Base-by-base conservation (phyloP, 768 basidiomycete genomes). In the Amanita subjunquillea region DNA sequence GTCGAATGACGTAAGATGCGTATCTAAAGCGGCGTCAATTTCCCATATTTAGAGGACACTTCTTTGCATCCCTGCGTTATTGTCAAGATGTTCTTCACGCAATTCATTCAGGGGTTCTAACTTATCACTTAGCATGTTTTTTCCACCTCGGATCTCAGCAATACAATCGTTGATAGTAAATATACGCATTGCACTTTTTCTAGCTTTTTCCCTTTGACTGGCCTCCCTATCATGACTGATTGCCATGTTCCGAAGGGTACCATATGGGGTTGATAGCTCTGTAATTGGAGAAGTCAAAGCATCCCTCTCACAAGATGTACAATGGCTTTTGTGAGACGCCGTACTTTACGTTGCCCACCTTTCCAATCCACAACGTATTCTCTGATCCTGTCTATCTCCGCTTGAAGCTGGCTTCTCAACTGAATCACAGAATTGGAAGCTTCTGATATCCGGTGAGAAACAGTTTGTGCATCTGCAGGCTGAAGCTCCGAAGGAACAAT, bases 251-350 rank as follows among this genome's bases (percentile, higher is more conserved):
- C 34, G 34, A 34, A 34, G 34, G 34, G 39, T 23, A 4, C 36
- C 12, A 39, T 42, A 22, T n/a, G 47, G 30, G 29, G 32, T 10
- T 34, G 34, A 6, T 22, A 29, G 29, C 15, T 20, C 22, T 27
- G 15, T 15, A 22, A 22, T n/a, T 29, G 27, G 27, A n/a, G 5
- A 37, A 40, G 25, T 53, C 27, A 53, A 32, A 89, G 66, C 83
- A 87, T 87, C 20, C 82, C 82, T 51, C 79, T 80, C 23, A 88
- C 77, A 25, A 85, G 63, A 57, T 74, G 70, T 38, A 83, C 80
- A 53, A 89, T 72, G 0, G 74, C 65, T 60, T 76, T 84, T 20
- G 86, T 89, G 60, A 79, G 75, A 61, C 74, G 70, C 34, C 83
- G 72, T 32, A 90, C 82, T 17, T 67, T 69, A 53, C 87, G 73